Conservation (phyloP, 2,329 filamentous ascomycete species). For the Talaromyces pinophilus region DNA sequence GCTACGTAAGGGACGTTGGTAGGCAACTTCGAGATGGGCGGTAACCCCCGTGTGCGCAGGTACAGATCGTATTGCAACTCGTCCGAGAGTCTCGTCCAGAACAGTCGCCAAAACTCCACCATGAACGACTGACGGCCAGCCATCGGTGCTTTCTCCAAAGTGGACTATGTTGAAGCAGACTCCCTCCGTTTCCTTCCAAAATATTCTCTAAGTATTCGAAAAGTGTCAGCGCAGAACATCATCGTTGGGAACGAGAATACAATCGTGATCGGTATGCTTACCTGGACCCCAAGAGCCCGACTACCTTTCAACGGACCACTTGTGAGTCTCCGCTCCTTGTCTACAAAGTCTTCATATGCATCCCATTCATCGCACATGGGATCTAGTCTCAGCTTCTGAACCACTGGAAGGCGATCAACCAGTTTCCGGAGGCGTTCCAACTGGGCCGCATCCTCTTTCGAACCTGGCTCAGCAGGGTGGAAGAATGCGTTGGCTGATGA, state of each 20-base stretch:
- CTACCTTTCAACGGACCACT: slow-evolving; percentile 44
- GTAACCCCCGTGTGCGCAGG: slow-evolving; percentile 56
- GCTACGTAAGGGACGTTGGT: slow-evolving; percentile 61
- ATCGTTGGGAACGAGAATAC: neutral
- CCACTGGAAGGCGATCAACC: slow-evolving; percentile 41
- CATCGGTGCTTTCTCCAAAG: slow-evolving; percentile 64
- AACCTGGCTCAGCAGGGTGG: slow-evolving; percentile 36
- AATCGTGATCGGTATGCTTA: slow-evolving; percentile 28
- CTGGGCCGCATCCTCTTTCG: slow-evolving; percentile 35
- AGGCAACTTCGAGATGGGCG: slow-evolving; percentile 61
- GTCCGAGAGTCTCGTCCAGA: slow-evolving; percentile 68
- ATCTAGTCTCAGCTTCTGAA: slow-evolving; percentile 40
- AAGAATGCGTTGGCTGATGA: slow-evolving; percentile 29
- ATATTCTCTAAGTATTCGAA: slow-evolving; percentile 58
- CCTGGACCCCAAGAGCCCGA: slow-evolving; percentile 45
- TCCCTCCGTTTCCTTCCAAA: slow-evolving; percentile 61
- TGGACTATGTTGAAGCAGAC: slow-evolving; percentile 65
- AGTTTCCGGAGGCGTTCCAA: slow-evolving; percentile 34
- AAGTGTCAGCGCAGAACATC: neutral
- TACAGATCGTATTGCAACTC: slow-evolving; percentile 57
- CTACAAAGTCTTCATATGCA: slow-evolving; percentile 41
- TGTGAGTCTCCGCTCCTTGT: slow-evolving; percentile 40
- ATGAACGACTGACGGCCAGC: slow-evolving; percentile 73
- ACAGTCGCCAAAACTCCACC: slow-evolving; percentile 69
- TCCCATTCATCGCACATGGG: slow-evolving; percentile 44